Evolutionary conservation across 768 basidiomycete species (phyloP), one percentile per base, ranked within the genome.

Genomic region (Cystofilobasidium macerans): DNA sequence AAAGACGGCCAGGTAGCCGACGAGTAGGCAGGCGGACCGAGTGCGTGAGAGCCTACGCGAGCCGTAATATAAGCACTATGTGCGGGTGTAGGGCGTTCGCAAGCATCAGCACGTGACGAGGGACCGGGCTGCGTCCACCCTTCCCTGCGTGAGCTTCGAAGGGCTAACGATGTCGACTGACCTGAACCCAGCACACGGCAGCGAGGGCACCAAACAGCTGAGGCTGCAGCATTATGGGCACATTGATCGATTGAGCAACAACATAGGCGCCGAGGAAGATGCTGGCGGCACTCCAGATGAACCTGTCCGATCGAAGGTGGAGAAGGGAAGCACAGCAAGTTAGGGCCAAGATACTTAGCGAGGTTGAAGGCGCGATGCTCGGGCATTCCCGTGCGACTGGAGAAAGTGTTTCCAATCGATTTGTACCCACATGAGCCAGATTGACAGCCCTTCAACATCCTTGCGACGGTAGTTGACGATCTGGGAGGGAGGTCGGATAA

Each of bases 381-480:
- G 36, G 30, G 40, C 30, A 77, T n/a, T n/a, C 78, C 64, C 53
- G 22, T 20, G 13, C 3, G 24, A 20, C 7, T 5, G 9, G 58
- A 32, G 7, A 53, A 30, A 12, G 45, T n/a, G n/a, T n/a, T n/a
- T 26, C 32, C 43, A 57, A 20, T 7, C 54, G 61, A 26, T 51
- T 30, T 47, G 57, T 35, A 33, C 70, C 40, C 73, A 85, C 86
- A 88, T 81, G 36, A 90, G 79, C 74, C 76, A 82, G 18, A 79
- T 81, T 1, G 86, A 88, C 13, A 89, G 78, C 0, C 88, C 88
- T 32, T 82, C 78, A 0, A 85, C 86, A 28, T 82, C 82, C 71
- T 88, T 85, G 24, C 78, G 77, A 40, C 82, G 79, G 77, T 82
- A 85, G 69, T 81, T 86, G 75, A 89, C 88, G 82, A 83, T n/a